These are phyloP conservation scores for Fusarium veterinarium DNA, from an alignment of 2,329 filamentous ascomycete species.

Conservation along the genomic window DNA sequence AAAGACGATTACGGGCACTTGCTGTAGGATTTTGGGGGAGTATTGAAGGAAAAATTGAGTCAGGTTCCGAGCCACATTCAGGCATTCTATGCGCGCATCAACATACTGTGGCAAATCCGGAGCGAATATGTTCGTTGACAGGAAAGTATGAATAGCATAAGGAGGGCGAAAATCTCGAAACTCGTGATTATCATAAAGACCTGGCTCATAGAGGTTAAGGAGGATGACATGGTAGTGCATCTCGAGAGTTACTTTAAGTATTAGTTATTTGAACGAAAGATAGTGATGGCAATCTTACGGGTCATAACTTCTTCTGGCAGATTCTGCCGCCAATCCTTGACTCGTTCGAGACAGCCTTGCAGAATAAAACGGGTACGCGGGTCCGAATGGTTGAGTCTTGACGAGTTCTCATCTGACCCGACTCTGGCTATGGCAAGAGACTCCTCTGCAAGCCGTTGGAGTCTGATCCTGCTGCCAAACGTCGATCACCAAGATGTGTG, in stretches of 20 bases:
- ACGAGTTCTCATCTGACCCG: background rate
- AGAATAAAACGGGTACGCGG: background rate
- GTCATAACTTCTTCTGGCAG: fast-evolving
- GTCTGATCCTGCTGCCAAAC: background rate
- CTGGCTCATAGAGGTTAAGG: background rate
- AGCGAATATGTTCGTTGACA: fast-evolving
- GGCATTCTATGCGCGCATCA: background rate
- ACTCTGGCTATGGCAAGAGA: background rate
- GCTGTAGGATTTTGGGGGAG: background rate
- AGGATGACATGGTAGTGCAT: background rate
- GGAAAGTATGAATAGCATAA: background rate
- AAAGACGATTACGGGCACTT: background rate
- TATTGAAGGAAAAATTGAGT: background rate
- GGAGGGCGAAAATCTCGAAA: background rate
- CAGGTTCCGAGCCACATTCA: background rate
- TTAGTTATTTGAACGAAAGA: background rate
- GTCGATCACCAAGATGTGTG: background rate
- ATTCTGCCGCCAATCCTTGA: background rate
- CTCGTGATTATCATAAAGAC: background rate
- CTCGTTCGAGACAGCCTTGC: background rate
- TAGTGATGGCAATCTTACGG: background rate
- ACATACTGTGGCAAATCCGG: fast-evolving
- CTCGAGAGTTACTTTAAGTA: background rate
- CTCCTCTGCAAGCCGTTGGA: background rate
- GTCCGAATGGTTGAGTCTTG: fast-evolving